Base-by-base conservation (phyloP, 208 protist species). In the Acanthamoeba royreba region DNA sequence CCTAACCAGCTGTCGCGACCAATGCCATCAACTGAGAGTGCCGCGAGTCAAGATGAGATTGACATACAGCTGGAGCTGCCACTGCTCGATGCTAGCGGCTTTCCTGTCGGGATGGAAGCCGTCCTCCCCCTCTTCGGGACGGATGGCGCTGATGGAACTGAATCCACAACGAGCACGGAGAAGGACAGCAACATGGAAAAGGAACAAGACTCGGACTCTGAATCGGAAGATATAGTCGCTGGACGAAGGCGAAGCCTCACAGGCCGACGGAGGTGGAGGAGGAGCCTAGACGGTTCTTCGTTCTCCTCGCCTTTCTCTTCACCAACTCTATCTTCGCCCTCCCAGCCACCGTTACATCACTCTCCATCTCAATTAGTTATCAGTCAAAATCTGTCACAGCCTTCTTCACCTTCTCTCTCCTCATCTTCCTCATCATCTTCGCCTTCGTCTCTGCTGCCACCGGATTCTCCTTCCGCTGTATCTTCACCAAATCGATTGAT, bases 251-350 rank as follows among this genome's bases (percentile, higher is more conserved):
- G 69, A 81, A 13, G 74, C 42, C 74, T 85, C 43, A 85, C 74
- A 15, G 74, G 74, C 17, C 28, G 74, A 28, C 74, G 74, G 13
- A 85, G 43, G 43, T 85, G 74, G 74, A 85, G 74, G 74, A 85
- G 74, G 74, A 85, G 74, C 43, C 40, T 85, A 38, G 74, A 85
- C 74, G 74, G 43, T 9, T 85, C 74, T 42, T 85, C 74, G 74
- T 85, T 85, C 74, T 77, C 66, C 66, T 53, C 74, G 43, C 74
- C 74, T 7, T 25, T 85, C 43, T 85, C 74, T 11, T 85, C 74
- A 22, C 43, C 74, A 4, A 13, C 38, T 19, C 25, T 42, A n/a
- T 81, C 40, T 33, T 81, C 69, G 22, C 25, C 61, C 55, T 28
- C 55, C 19, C 63, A 3, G 69, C 47, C 40, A 47, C 69, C 25